Evolutionary conservation across 1,284 basidiomycete species (phyloP).

Genomic region (Peniophora sp.): DNA sequence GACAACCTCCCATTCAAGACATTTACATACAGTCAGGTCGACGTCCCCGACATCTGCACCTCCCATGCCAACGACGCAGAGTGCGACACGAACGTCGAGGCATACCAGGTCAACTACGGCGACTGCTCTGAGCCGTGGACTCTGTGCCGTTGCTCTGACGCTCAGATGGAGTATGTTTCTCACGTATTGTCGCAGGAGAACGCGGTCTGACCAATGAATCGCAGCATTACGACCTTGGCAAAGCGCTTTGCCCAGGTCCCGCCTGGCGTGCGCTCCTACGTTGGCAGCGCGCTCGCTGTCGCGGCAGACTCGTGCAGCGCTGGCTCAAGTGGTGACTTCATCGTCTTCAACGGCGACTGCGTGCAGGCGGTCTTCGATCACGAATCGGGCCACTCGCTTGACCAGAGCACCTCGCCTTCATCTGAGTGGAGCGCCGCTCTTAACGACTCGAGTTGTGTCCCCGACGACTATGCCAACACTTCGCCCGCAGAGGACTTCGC

Average conservation of each 20-base stretch:
- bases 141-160: not conserved
- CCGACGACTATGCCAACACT: not conserved
- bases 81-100: not conserved
- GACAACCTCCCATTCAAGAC: not conserved
- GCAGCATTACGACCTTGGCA: not conserved
- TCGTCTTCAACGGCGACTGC: not conserved
- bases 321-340: not conserved
- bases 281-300: not conserved
- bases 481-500: not conserved
- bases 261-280: not conserved
- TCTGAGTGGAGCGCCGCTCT: not conserved
- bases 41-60: not conserved
- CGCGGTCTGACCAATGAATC: not conserved
- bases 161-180: not conserved
- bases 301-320: not conserved
- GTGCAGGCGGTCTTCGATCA: not conserved
- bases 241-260: not conserved
- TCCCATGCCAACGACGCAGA: not conserved
- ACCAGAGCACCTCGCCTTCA: not conserved
- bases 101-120: not conserved
- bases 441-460: not conserved
- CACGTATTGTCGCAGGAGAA: too few species aligned
- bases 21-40: not conserved
- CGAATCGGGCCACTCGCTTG: not conserved
- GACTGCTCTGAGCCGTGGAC: not conserved